Base-by-base conservation (phyloP, 2,329 filamentous ascomycete species). In the Epichloe gansuensis region DNA sequence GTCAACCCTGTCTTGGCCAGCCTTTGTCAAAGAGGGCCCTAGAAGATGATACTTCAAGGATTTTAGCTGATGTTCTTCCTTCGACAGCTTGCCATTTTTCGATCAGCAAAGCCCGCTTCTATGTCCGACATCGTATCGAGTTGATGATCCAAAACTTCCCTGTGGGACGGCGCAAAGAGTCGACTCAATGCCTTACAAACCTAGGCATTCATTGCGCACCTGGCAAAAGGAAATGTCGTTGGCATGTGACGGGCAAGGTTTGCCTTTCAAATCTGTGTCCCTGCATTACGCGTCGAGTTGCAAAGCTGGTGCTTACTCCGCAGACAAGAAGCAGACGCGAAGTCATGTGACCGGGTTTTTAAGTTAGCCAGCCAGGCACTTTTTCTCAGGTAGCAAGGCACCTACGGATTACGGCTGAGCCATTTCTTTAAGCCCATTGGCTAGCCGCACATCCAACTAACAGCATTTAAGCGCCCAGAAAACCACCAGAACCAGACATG, bases 1-100 rank as follows among this genome's bases (percentile, higher is more conserved):
- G 62, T 98, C 89, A n/a, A 97, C 91, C 15, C 81, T 76, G 63
- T 95, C 89, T 66, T 97, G 91, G 2, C 93, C 93, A 34, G 91
- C 88, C 68, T 98, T 98, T 23, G 90, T 91, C 51, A 97, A 73
- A 5, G 91, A 96, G 0, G 91, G 91, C 0, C 93, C 93, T 0
- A 97, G 76, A 0, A 97, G 78, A 52, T 86, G 85, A 67, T 97
- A 95, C 63, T 95, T 96, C 52, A 97, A 76, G 4, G 86, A 90
- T 46, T 63, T 68, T 17, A 55, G 57, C 25, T 31, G 46, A 3
- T 72, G 67, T 46, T 77, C 73, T 17, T 59, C 56, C 17, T 13
- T 35, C 6, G 34, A n/a, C n/a, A 4, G 5, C 4, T 50, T 43
- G 17, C 50, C 53, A 13, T 35, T 49, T n/a, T 49, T 28, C 44